Conservation (phyloP, 2,329 filamentous ascomycete genomes). For the Endocalyx cinctus region DNA sequence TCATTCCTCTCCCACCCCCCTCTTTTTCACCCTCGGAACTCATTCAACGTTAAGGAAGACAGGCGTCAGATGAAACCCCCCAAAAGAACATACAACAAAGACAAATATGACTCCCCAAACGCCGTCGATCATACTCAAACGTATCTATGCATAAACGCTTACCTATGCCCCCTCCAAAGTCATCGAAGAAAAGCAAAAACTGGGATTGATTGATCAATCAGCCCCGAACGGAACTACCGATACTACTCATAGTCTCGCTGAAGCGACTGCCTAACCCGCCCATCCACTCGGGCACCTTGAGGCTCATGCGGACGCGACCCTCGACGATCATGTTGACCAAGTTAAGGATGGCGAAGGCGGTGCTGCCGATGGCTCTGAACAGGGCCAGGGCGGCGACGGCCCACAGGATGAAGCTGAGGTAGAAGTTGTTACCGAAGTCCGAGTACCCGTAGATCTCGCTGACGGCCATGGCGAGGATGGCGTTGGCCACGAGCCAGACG, state of each 20-base stretch:
- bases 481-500: constrained; percentile 89
- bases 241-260: constrained; percentile 43
- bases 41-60: too few species aligned
- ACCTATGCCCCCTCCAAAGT: too few species aligned
- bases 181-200: too few species aligned
- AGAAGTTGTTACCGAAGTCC: constrained; percentile 76
- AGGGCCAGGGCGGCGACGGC: constrained; percentile 78
- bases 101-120: too few species aligned
- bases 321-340: constrained; percentile 81
- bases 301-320: constrained; percentile 63
- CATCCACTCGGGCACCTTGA: constrained; percentile 45
- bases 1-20: too few species aligned
- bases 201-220: too few species aligned
- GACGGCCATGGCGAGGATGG: constrained; percentile 87
- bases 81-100: too few species aligned
- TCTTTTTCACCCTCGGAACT: too few species aligned
- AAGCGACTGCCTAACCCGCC: constrained; percentile 43
- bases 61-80: too few species aligned
- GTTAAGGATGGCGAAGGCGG: constrained; percentile 79
- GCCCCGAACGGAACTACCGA: constrained; percentile 28
- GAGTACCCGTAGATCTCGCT: constrained; percentile 75
- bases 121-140: too few species aligned
- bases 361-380: constrained; percentile 80
- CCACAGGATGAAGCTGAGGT: constrained; percentile 93
- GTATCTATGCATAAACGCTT: too few species aligned